Percentiles rank a stretch among this genome's conserved stretches.
phyloP scores from a whole-genome alignment of 2,329 filamentous ascomycete species.

The Aspergillus sp. region DNA sequence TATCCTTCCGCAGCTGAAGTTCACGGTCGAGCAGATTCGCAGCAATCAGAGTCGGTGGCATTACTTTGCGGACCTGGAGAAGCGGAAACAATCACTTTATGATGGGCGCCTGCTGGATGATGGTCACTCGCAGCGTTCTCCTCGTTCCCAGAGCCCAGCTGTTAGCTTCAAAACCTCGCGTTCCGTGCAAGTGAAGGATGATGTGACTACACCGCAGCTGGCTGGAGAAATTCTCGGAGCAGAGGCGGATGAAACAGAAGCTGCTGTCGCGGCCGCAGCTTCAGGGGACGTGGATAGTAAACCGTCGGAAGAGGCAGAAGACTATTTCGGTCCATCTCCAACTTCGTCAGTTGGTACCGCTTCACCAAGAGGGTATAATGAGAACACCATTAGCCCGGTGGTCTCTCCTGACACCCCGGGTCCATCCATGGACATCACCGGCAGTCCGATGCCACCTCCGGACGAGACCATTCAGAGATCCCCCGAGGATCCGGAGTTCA shows the following conservation, averaged over 20 bases:
- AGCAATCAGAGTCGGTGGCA: slow-evolving; percentile 67
- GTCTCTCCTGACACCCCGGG: slow-evolving; percentile 30
- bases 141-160: slow-evolving; percentile 29
- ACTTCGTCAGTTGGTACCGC: neutral
- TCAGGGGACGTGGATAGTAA: neutral
- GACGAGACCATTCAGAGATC: slow-evolving; percentile 19
- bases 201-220: neutral
- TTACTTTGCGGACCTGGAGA: slow-evolving; percentile 26
- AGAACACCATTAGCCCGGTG: slow-evolving; percentile 28
- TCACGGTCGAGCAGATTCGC: slow-evolving; percentile 74
- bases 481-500: neutral
- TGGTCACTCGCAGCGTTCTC: slow-evolving; percentile 19
- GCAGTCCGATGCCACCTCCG: slow-evolving; percentile 11
- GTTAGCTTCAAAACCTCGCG: slow-evolving; percentile 3
- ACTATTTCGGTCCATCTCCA: neutral
- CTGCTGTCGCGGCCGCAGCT: neutral
- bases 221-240: neutral
- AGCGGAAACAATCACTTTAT: slow-evolving; percentile 19
- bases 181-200: neutral
- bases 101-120: slow-evolving; percentile 6
- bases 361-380: slow-evolving; percentile 17
- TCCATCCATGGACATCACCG: slow-evolving; percentile 30
- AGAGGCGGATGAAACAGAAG: neutral
- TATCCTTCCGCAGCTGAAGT: slow-evolving; percentile 75
- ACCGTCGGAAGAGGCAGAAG: neutral